phyloP scores from a whole-genome alignment of 192 early-diverging fungal genomes.

The Phlyctochytrium planicorne region DNA sequence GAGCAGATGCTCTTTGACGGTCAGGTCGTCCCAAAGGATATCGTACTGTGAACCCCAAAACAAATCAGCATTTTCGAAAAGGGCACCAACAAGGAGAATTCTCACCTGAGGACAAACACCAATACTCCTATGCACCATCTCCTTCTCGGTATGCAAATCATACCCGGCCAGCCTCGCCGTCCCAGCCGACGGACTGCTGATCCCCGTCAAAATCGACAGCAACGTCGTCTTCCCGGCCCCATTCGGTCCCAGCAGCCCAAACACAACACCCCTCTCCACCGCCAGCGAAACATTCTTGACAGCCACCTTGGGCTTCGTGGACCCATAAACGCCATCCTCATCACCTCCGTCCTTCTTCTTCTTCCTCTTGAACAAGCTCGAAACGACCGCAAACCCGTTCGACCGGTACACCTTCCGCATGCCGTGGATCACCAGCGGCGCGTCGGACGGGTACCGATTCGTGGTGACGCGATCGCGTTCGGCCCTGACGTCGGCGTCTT shows the following conservation, averaged over 20 bases:
- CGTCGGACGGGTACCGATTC: conserved; percentile 33
- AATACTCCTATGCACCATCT: conserved; percentile 58
- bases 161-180: conserved; percentile 56
- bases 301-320: conserved; percentile 38
- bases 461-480: conserved; percentile 52
- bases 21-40: conserved; percentile 74
- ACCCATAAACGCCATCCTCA: neutral
- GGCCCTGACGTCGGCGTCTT: conserved; percentile 62
- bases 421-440: conserved; percentile 55
- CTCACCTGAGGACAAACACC: conserved; percentile 70
- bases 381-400: neutral
- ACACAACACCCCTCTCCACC: conserved; percentile 56
- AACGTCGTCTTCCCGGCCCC: conserved; percentile 67
- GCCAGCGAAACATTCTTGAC: conserved; percentile 66
- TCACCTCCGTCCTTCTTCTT: neutral
- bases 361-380: neutral
- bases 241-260: conserved; percentile 66
- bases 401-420: conserved; percentile 64
- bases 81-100: neutral
- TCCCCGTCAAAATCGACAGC: conserved; percentile 69
- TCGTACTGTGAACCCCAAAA: no score
- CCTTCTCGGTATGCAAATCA: conserved; percentile 51
- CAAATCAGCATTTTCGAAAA: neutral
- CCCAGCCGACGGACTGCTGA: conserved; percentile 58
- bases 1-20: conserved; percentile 65